Percentiles rank a stretch among this genome's conserved stretches.
Conservation (phyloP, 495 filamentous ascomycete genomes). For the Podospora sp. region DNA sequence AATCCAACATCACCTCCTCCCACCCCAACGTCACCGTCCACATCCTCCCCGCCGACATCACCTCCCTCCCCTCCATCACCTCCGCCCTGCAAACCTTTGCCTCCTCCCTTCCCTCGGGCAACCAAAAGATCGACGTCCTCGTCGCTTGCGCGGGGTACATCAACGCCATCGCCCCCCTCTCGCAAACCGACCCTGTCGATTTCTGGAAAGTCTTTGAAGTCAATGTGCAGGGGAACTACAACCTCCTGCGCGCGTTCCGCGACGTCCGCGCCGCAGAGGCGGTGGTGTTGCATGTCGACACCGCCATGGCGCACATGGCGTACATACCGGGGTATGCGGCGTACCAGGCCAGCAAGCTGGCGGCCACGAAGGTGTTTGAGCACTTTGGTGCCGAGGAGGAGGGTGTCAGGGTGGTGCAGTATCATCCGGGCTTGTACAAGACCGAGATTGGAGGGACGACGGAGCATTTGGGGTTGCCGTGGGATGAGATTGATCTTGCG, state of each 20-base stretch:
- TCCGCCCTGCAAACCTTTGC: slow-evolving; percentile 13
- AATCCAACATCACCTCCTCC: slow-evolving; percentile 14
- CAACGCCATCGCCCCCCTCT: slow-evolving; percentile 2
- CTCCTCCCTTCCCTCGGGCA: not conserved
- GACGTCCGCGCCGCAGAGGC: slow-evolving; percentile 2
- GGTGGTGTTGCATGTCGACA: slow-evolving; percentile 23
- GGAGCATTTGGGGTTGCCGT: slow-evolving; percentile 13
- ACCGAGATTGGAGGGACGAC: slow-evolving; percentile 23
- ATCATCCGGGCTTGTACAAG: slow-evolving; percentile 21
- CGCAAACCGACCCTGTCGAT: slow-evolving; percentile 8
- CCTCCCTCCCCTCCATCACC: slow-evolving; percentile 20
- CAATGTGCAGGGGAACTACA: slow-evolving; percentile 18
- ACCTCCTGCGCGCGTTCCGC: slow-evolving; percentile 16
- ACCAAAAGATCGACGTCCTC: slow-evolving; percentile 30
- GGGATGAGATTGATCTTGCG: slow-evolving; percentile 46
- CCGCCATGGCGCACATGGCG: slow-evolving; percentile 9
- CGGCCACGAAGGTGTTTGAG: slow-evolving; percentile 24
- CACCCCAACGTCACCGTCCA: slow-evolving; percentile 10
- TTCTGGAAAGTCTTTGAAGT: slow-evolving; percentile 22
- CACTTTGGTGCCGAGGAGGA: slow-evolving; percentile 19
- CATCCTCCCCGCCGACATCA: slow-evolving; percentile 20
- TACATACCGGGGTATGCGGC: slow-evolving; percentile 17
- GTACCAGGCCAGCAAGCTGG: slow-evolving; percentile 24
- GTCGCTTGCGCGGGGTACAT: slow-evolving; percentile 26
- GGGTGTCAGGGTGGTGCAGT: slow-evolving; percentile 14